These are phyloP conservation scores for Aspergillus japonicus DNA, from an alignment of 2,329 filamentous ascomycete genomes.

Conservation along the genomic window DNA sequence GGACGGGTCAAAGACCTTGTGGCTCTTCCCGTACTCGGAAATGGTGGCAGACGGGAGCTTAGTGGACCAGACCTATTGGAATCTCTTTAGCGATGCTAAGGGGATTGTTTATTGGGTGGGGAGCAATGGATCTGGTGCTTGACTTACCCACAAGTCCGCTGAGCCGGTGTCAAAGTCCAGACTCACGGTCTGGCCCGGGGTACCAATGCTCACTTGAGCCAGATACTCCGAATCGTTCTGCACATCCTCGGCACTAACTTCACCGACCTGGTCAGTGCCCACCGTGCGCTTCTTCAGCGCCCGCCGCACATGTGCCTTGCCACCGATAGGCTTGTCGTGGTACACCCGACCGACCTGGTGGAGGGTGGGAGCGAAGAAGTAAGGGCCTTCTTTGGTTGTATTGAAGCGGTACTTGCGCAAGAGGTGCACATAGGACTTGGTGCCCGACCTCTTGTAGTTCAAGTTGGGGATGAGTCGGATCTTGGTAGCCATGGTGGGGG, in stretches of 20 bases:
- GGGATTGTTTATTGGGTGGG: not conserved
- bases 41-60: conserved; percentile 11
- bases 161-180: conserved; percentile 71
- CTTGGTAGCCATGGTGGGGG: conserved; percentile 41
- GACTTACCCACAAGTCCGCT: conserved; percentile 64
- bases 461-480: conserved; percentile 57
- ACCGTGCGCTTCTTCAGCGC: conserved; percentile 51
- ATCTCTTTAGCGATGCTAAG: conserved; percentile 7
- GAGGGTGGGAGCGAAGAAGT: conserved; percentile 51
- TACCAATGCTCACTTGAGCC: conserved; percentile 63
- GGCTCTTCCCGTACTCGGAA: conserved; percentile 30
- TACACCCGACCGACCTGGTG: conserved; percentile 51
- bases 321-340: conserved; percentile 48
- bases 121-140: not conserved
- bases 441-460: conserved; percentile 59
- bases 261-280: conserved; percentile 39
- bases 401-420: conserved; percentile 63
- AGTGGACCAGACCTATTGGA: conserved; percentile 4
- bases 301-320: conserved; percentile 49
- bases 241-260: conserved; percentile 61
- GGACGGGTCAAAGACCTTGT: conserved; percentile 59
- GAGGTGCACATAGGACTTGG: conserved; percentile 62
- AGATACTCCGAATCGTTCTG: conserved; percentile 68
- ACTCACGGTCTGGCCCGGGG: conserved; percentile 60
- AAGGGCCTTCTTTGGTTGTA: conserved; percentile 63